phyloP scores from a whole-genome alignment of 176 grass and related monocot species.

The Oryza rufipogon region DNA sequence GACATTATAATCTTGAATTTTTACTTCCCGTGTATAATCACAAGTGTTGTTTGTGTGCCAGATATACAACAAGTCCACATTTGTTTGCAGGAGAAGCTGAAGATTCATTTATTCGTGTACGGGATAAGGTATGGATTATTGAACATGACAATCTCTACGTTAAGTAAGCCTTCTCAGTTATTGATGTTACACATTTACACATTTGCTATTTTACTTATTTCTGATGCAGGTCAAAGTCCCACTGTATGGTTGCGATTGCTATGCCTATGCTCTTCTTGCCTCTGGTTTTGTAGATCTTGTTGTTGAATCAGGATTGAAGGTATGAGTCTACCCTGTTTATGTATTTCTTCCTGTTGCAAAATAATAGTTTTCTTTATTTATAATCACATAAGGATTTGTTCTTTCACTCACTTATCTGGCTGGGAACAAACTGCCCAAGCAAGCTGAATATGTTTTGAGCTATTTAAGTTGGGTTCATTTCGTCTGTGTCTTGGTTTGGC shows the following conservation, averaged over 20 bases:
- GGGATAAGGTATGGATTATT: constrained; percentile 64
- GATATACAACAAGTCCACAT: constrained; percentile 97
- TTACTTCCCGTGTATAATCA: constrained; percentile 3
- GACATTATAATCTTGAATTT: constrained; percentile 7
- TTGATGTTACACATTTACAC: constrained; percentile 23
- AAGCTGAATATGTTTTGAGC: not conserved
- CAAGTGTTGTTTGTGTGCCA: constrained; percentile 34
- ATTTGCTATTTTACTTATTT: constrained; percentile 30
- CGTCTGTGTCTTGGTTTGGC: not conserved
- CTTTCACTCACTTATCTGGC: not conserved
- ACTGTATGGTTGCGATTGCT: constrained; percentile 97
- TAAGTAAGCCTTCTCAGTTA: not conserved
- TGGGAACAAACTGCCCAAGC: constrained; percentile 1
- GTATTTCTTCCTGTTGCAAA: not conserved
- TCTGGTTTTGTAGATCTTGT: constrained; percentile 94
- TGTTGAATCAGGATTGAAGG: constrained; percentile 95
- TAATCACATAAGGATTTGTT: not conserved
- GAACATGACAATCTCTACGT: constrained; percentile 27
- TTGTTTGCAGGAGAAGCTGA: constrained; percentile 79
- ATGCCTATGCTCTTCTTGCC: constrained; percentile 91
- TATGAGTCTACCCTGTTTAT: constrained; percentile 21
- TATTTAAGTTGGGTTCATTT: constrained; percentile 13
- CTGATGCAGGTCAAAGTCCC: constrained; percentile 79
- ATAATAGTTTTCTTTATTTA: not conserved
- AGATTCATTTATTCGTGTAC: constrained; percentile 77